A percentile compares a stretch with the other conserved stretches of the same genome.
phyloP scores from a whole-genome alignment of 495 filamentous ascomycete species.

The Podospora australis region DNA sequence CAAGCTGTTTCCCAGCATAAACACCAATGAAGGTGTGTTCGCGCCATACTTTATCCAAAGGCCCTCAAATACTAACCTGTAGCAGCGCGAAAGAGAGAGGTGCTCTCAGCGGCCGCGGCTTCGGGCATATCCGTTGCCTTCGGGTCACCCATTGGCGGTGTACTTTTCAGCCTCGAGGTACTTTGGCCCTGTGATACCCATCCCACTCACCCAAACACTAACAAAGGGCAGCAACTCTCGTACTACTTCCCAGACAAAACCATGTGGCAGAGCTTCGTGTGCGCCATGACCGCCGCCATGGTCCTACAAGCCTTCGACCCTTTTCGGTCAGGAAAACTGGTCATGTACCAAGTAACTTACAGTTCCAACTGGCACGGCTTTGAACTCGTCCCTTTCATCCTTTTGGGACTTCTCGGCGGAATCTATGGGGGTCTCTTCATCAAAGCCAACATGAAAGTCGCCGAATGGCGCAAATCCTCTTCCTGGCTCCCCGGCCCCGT shows the following conservation, averaged over 20 bases:
- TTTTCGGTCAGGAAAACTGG: conserved; percentile 92
- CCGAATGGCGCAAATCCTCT: conserved; percentile 66
- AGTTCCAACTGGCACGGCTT: conserved; percentile 90
- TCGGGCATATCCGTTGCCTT: conserved; percentile 97
- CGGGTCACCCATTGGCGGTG: conserved; percentile 90
- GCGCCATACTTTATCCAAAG: neutral
- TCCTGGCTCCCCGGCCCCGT: conserved; percentile 60
- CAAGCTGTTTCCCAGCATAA: conserved; percentile 78
- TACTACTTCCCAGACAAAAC: conserved; percentile 99
- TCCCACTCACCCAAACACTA: conserved; percentile 2
- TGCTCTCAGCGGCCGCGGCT: conserved; percentile 88
- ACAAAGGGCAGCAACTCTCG: conserved; percentile 88
- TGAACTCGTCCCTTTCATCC: conserved; percentile 80
- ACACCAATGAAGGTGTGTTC: conserved; percentile 74
- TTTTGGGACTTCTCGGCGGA: conserved; percentile 85
- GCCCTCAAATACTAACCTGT: conserved; percentile 12
- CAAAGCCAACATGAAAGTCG: conserved; percentile 83
- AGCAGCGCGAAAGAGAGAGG: conserved; percentile 84
- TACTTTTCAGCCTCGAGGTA: conserved; percentile 89
- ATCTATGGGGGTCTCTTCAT: conserved; percentile 94
- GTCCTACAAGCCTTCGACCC: conserved; percentile 89
- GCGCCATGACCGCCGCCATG: conserved; percentile 94
- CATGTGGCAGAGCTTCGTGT: conserved; percentile 99
- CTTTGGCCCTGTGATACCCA: conserved; percentile 26
- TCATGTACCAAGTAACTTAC: conserved; percentile 95